Evolutionary conservation across 2,329 filamentous ascomycete species (phyloP).

Genomic region (Penicillium vulpinum): DNA sequence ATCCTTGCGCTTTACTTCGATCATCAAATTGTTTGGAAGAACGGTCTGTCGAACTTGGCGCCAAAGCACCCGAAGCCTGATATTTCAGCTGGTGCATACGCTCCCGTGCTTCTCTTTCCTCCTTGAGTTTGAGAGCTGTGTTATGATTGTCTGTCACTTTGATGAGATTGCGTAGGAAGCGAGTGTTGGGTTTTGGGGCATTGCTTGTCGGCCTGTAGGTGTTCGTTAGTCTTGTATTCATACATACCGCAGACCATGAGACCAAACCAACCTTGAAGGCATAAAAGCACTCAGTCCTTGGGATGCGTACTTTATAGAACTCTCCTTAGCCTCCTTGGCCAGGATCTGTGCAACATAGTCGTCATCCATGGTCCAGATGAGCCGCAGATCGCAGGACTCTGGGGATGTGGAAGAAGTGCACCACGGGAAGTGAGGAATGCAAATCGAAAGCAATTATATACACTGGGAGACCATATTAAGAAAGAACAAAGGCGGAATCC

Average conservation of each 20-base stretch:
- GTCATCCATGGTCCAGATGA: conserved; percentile 43
- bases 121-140: conserved; percentile 77
- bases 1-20: conserved; percentile 21
- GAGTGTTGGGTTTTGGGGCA: conserved; percentile 83
- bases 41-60: conserved; percentile 28
- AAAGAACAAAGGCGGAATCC: background rate
- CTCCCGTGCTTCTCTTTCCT: conserved; percentile 73
- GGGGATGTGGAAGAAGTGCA: background rate
- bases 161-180: conserved; percentile 85
- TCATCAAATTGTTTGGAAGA: conserved; percentile 37
- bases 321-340: conserved; percentile 73
- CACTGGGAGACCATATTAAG: background rate
- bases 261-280: conserved; percentile 50
- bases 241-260: background rate
- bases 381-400: conserved; percentile 25
- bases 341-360: conserved; percentile 75
- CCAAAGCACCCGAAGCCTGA: conserved; percentile 34
- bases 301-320: conserved; percentile 70
- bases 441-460: background rate
- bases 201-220: conserved; percentile 60
- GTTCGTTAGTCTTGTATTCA: conserved; percentile 1
- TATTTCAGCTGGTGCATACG: conserved; percentile 62
- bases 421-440: background rate
- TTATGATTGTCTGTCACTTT: conserved; percentile 88
- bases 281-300: conserved; percentile 70